Evolutionary conservation across 148 eudicot species (phyloP).

Genomic region (Cornus florida): DNA sequence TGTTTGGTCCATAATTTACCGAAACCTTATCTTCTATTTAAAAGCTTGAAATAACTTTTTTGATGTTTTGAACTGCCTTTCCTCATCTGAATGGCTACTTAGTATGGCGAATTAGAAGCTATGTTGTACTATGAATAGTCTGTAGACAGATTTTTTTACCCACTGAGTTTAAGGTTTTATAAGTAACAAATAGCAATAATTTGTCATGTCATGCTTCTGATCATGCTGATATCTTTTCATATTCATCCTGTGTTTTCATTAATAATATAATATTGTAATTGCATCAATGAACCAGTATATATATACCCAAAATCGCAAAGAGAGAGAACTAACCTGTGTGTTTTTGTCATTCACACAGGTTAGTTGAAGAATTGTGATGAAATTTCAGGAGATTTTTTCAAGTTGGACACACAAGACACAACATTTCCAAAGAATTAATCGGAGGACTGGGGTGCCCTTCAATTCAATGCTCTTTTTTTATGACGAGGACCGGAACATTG

Average conservation of each 20-base stretch:
- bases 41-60: background rate
- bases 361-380: conserved; percentile 1
- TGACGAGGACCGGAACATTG: conserved; percentile 85
- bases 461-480: conserved; percentile 92
- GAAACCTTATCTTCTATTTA: background rate
- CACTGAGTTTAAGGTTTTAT: background rate
- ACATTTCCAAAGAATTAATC: conserved; percentile 79
- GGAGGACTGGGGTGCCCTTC: conserved; percentile 75
- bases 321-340: too few species aligned
- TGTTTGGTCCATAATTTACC: background rate
- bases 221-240: too few species aligned
- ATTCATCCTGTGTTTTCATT: too few species aligned
- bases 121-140: background rate
- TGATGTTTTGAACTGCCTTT: background rate
- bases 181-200: background rate
- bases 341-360: too few species aligned
- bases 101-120: background rate
- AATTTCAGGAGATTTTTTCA: conserved; percentile 79
- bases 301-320: too few species aligned
- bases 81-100: background rate
- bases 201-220: background rate
- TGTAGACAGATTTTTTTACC: background rate
- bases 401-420: conserved; percentile 98
- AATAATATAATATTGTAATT: too few species aligned
- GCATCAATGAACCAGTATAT: too few species aligned